Base-by-base conservation (phyloP, 2,329 filamentous ascomycete genomes). In the Thermoascus crustaceus region DNA sequence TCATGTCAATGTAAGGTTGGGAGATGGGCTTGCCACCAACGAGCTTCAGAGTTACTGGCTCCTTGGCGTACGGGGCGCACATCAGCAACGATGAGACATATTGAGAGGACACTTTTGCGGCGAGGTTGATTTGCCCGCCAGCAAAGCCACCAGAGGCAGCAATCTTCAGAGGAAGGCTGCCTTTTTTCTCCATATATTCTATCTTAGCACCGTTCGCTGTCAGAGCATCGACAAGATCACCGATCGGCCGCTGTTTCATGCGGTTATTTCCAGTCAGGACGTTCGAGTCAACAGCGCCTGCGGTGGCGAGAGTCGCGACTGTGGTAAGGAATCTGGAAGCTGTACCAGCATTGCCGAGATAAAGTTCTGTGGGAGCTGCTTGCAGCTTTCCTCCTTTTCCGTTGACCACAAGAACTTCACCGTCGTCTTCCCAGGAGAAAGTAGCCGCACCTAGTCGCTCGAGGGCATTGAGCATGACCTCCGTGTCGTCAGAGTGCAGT, bases 1-100 rank as follows among this genome's bases (percentile, higher is more conserved):
- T 98, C 89, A 98, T 96, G 57, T 98, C 87, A 52, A 98, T 96
- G 60, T 98, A 98, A 2, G 81, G 79, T 57, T 96, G 88, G 1
- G 89, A 96, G 46, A 98, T 94, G 27, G 91, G 89, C 60, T 94
- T 96, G 37, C 88, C 91, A n/a, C 91, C 91, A 8, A 96, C 82
- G 24, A 98, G 73, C 25, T 80, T 82, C 46, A 98, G 67, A 0
- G 86, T 95, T 23, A 98, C 88, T 0, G 89, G 85, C 43, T 87
- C 80, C 64, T 94, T 95, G 30, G 91, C 91, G 54, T 96, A 98
- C 0, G 91, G 91, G 0, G 91, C 91, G 40, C 87, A 93, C 85
- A 98, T 93, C 34, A 98, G 71, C 44, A 98, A 79, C 1, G 89
- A 95, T 0, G 91, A 96, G 23, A 98, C 91, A 55, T 96, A 98